These are phyloP conservation scores for grape (Vitis vinifera) DNA, from an alignment of 164 flowering plant genomes.

Conservation along the genomic window DNA sequence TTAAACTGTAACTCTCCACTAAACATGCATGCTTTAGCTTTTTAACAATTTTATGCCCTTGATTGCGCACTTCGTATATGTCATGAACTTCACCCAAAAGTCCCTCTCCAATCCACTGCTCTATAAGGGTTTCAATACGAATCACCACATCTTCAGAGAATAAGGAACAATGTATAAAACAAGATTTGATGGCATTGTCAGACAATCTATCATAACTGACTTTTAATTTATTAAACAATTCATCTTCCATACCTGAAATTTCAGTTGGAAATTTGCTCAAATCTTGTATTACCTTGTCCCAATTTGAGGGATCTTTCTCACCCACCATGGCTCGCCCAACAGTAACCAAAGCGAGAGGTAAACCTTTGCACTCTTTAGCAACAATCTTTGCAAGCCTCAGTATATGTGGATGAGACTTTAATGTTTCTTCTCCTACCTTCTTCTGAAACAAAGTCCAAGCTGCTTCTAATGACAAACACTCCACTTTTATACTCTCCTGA, in stretches of 20 bases:
- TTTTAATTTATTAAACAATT: not conserved
- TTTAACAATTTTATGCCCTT: no score
- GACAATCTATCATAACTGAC: slow-evolving; percentile 15
- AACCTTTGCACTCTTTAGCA: slow-evolving; percentile 10
- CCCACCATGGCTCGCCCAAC: slow-evolving; percentile 14
- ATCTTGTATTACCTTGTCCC: slow-evolving; percentile 4
- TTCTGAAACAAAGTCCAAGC: slow-evolving; percentile 17
- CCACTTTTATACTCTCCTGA: slow-evolving; percentile 6
- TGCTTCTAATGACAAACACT: not conserved
- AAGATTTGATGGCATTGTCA: not conserved
- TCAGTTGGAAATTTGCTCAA: not conserved
- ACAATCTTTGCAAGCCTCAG: not conserved
- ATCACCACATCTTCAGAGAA: no score
- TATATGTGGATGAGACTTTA: slow-evolving; percentile 9
- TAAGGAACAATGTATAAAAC: slow-evolving; percentile 13
- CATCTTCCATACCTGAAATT: slow-evolving; percentile 10
- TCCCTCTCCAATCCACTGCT: no score
- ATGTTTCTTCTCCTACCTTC: slow-evolving; percentile 13
- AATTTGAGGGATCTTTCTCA: slow-evolving; percentile 12
- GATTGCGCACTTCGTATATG: no score
- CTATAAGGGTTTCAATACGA: no score
- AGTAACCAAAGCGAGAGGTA: slow-evolving; percentile 18
- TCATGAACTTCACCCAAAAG: no score
- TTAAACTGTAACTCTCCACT: no score
- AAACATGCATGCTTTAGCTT: no score